Evolutionary conservation across 345 rosid genomes (phyloP).

Genomic region (Camelina sativa): DNA sequence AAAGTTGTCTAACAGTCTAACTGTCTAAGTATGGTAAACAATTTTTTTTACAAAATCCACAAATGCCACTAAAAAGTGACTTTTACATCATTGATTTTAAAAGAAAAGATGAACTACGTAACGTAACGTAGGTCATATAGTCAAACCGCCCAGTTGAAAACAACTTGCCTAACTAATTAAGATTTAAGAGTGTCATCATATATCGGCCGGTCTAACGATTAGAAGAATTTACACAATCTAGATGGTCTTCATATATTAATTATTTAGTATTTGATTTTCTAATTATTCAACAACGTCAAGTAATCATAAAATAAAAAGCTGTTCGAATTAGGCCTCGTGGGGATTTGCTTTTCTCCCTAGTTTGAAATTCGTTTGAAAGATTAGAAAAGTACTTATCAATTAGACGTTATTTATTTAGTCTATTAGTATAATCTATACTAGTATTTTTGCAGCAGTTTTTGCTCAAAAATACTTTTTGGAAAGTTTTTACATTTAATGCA

Average conservation of each 20-base stretch:
- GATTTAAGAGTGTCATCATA: background rate
- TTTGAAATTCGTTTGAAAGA: conserved; percentile 13
- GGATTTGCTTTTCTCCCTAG: conserved; percentile 24
- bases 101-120: background rate
- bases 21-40: too few relatives aligned
- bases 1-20: too few relatives aligned
- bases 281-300: conserved; percentile 24
- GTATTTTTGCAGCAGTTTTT: too few relatives aligned
- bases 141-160: conserved; percentile 38
- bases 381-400: background rate
- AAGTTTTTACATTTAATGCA: too few relatives aligned
- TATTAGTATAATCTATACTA: background rate
- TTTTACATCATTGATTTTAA: too few relatives aligned
- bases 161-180: conserved; percentile 29
- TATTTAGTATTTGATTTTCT: conserved; percentile 16
- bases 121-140: background rate
- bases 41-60: too few relatives aligned
- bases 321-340: conserved; percentile 40
- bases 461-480: too few relatives aligned
- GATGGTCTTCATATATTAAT: conserved; percentile 19
- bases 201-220: conserved; percentile 9
- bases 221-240: conserved; percentile 23
- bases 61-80: too few relatives aligned
- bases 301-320: conserved; percentile 13
- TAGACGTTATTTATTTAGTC: conserved; percentile 4